These are phyloP conservation scores for Scedosporium dehoogii DNA, from an alignment of 2,329 filamentous ascomycete genomes.

Conservation along the genomic window DNA sequence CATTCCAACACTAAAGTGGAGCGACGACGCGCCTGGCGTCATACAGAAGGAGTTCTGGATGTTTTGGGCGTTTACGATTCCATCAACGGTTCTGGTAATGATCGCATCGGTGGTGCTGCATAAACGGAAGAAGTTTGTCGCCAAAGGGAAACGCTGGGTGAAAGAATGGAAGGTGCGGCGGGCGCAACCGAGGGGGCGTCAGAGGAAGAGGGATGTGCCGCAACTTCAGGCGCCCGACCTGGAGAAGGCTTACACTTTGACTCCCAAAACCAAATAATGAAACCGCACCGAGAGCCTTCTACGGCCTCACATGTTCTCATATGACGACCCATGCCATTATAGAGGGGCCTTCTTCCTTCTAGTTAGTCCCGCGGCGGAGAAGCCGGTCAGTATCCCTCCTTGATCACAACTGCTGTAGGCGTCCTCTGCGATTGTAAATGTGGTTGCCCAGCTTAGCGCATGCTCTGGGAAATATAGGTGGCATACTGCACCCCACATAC, in stretches of 20 bases:
- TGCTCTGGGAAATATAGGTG: no score
- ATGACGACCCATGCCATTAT: no score
- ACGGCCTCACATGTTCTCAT: no score
- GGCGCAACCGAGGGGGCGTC: not conserved
- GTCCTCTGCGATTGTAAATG: no score
- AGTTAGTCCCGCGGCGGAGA: no score
- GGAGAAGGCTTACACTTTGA: not conserved
- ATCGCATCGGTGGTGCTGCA: not conserved
- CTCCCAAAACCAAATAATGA: no score
- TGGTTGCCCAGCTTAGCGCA: no score
- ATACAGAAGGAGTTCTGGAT: not conserved
- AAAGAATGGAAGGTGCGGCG: not conserved
- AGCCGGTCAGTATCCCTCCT: no score
- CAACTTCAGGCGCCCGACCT: not conserved
- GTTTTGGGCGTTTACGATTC: slow-evolving; percentile 7
- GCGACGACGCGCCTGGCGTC: not conserved
- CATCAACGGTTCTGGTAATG: slow-evolving; percentile 3
- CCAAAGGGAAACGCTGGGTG: not conserved
- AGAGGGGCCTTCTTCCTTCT: no score
- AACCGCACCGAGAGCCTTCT: no score
- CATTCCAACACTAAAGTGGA: slow-evolving; percentile 5
- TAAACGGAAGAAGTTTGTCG: not conserved
- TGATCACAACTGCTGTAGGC: no score
- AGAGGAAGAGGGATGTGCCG: not conserved
- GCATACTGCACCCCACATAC: no score